Evolutionary conservation across 495 filamentous ascomycete genomes (phyloP).

Genomic region (Xylaria sp.): DNA sequence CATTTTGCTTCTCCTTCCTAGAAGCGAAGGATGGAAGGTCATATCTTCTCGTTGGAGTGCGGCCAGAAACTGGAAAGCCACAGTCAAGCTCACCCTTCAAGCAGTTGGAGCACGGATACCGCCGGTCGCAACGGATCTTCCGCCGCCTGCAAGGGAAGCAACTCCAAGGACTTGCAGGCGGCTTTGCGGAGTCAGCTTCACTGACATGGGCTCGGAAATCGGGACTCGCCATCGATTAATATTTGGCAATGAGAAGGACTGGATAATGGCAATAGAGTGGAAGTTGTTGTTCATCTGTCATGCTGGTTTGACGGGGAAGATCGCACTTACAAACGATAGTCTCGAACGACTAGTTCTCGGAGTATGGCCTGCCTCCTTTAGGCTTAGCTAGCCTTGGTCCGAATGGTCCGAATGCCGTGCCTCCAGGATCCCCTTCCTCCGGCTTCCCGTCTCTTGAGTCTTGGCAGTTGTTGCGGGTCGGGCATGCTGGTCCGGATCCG

Average conservation of each 20-base stretch:
- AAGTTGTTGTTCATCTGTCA: background rate
- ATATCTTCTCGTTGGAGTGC: constrained; percentile 16
- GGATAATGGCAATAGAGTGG: background rate
- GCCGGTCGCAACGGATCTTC: constrained; percentile 48
- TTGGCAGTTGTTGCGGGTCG: constrained; percentile 12
- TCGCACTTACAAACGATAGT: background rate
- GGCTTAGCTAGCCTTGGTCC: constrained; percentile 21
- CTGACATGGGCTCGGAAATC: background rate
- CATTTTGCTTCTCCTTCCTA: constrained; percentile 12
- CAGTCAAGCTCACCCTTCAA: constrained; percentile 31
- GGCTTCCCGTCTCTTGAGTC: constrained; percentile 4
- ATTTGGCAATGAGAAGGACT: background rate
- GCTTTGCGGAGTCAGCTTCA: background rate
- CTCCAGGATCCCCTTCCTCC: constrained; percentile 1
- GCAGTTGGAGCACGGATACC: constrained; percentile 55
- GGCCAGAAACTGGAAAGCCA: constrained; percentile 13
- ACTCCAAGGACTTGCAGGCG: constrained; percentile 16
- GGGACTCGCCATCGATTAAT: background rate
- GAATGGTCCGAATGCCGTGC: constrained; percentile 17
- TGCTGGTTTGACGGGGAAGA: background rate
- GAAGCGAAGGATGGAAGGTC: constrained; percentile 10
- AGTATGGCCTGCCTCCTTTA: constrained; percentile 5
- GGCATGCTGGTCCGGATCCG: background rate
- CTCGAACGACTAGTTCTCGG: background rate
- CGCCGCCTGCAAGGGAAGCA: constrained; percentile 45